Evolutionary conservation across 169 alveolate species (phyloP).

Genomic region (Eimeria brunetti): DNA sequence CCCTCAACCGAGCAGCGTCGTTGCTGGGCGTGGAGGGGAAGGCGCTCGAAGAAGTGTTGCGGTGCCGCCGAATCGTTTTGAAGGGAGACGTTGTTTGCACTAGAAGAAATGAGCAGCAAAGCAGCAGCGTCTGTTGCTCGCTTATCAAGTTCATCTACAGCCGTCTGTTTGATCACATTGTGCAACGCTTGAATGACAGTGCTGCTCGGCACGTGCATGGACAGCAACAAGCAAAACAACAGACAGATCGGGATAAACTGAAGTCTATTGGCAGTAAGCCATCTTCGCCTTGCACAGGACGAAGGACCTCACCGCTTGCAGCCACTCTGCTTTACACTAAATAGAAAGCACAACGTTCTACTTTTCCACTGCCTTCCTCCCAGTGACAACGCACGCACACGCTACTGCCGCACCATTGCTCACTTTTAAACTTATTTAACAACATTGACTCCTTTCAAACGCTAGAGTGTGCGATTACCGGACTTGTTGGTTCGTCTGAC

Average conservation of each 20-base stretch:
- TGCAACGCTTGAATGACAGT: conserved; percentile 8
- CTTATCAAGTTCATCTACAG: conserved; percentile 38
- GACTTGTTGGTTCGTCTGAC: not conserved
- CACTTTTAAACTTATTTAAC: not conserved
- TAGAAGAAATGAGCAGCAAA: conserved; percentile 36
- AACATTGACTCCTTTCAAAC: not conserved
- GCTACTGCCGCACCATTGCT: no score
- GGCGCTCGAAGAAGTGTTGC: conserved; percentile 36
- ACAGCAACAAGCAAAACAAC: not conserved
- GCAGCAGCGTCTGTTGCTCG: conserved; percentile 39
- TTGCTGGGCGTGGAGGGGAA: not conserved
- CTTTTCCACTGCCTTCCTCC: not conserved
- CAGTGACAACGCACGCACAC: not conserved
- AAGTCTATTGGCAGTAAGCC: conserved; percentile 59
- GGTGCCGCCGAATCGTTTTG: conserved; percentile 8
- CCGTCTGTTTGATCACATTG: conserved; percentile 18
- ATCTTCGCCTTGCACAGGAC: not conserved
- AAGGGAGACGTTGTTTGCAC: conserved; percentile 16
- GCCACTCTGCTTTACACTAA: not conserved
- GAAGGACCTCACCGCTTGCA: not conserved
- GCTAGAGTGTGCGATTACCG: not conserved
- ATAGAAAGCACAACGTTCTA: not conserved
- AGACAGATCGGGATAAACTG: not conserved
- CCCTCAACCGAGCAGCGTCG: conserved; percentile 30
- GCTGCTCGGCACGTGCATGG: conserved; percentile 21